These are phyloP conservation scores for Achaetomiella virescens DNA, from an alignment of 495 filamentous ascomycete species.

Conservation along the genomic window DNA sequence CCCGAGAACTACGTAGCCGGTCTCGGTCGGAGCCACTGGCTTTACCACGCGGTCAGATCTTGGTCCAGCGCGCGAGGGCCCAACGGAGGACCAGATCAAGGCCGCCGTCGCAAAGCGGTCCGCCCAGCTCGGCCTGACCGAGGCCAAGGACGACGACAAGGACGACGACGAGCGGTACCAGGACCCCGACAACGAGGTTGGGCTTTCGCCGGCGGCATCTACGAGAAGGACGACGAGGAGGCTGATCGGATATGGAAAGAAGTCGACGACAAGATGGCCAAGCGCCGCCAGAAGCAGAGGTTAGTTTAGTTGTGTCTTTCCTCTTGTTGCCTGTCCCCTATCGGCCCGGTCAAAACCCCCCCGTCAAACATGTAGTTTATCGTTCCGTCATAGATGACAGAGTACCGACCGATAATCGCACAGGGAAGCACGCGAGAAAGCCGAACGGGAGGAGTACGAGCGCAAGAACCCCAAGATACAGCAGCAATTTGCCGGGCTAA, in stretches of 20 bases:
- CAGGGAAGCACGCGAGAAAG: constrained; percentile 92
- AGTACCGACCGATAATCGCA: constrained; percentile 73
- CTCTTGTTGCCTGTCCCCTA: constrained; percentile 2
- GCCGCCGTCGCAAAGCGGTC: constrained; percentile 90
- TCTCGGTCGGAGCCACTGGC: constrained; percentile 92
- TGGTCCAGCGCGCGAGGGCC: constrained; percentile 91
- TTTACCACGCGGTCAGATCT: constrained; percentile 97
- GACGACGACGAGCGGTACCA: constrained; percentile 83
- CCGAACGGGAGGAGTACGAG: constrained; percentile 92
- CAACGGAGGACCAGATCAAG: constrained; percentile 96
- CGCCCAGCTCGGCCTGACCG: constrained; percentile 65
- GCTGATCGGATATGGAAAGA: constrained; percentile 92
- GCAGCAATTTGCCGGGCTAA: constrained; percentile 95
- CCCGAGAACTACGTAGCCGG: constrained; percentile 98
- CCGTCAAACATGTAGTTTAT: constrained; percentile 60
- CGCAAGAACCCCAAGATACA: constrained; percentile 96
- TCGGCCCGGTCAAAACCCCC: constrained; percentile 20
- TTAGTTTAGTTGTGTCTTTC: constrained; percentile 53
- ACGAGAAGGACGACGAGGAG: constrained; percentile 95
- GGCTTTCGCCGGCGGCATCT: constrained; percentile 91
- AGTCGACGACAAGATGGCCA: constrained; percentile 95
- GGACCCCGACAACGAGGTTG: constrained; percentile 95
- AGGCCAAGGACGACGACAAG: constrained; percentile 78
- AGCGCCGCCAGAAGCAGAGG: constrained; percentile 78
- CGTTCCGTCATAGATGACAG: constrained; percentile 61